Percentiles rank a stretch among this genome's conserved stretches.
These are phyloP conservation scores for Penicillium sp. DNA, from an alignment of 2,329 filamentous ascomycete species.

Conservation along the genomic window DNA sequence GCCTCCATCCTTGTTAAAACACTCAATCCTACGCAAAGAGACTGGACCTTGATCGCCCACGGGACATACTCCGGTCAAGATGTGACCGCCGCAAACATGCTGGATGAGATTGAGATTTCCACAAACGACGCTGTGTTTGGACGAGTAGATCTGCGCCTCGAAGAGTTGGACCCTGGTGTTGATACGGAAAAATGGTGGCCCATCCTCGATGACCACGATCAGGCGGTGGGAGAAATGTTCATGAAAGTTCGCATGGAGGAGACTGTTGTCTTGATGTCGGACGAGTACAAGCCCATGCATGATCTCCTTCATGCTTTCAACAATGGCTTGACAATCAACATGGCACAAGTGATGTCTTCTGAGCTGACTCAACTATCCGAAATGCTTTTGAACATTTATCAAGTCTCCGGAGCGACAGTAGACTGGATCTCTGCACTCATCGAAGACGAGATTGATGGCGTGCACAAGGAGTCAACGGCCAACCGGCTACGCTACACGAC, in stretches of 20 bases:
- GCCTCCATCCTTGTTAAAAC: constrained; percentile 43
- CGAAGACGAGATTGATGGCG: constrained; percentile 94
- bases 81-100: constrained; percentile 33
- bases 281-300: constrained; percentile 77
- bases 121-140: constrained; percentile 44
- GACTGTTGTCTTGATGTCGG: constrained; percentile 76
- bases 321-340: constrained; percentile 75
- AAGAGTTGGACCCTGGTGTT: constrained; percentile 69
- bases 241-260: constrained; percentile 81
- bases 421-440: constrained; percentile 92
- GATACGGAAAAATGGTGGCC: constrained; percentile 86
- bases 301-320: constrained; percentile 80
- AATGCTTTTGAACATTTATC: constrained; percentile 86
- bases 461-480: constrained; percentile 71
- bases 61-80: constrained; percentile 41
- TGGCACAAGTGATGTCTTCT: constrained; percentile 70
- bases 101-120: constrained; percentile 44
- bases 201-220: constrained; percentile 68
- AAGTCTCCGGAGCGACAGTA: constrained; percentile 74
- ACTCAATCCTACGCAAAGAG: constrained; percentile 43
- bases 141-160: constrained; percentile 72
- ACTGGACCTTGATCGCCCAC: constrained; percentile 45
- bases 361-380: constrained; percentile 78
- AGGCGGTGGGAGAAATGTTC: constrained; percentile 74
- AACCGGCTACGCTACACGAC: constrained; percentile 56